Base-by-base conservation (phyloP, 148 eudicot species). In the Salicornia ramosissima region DNA sequence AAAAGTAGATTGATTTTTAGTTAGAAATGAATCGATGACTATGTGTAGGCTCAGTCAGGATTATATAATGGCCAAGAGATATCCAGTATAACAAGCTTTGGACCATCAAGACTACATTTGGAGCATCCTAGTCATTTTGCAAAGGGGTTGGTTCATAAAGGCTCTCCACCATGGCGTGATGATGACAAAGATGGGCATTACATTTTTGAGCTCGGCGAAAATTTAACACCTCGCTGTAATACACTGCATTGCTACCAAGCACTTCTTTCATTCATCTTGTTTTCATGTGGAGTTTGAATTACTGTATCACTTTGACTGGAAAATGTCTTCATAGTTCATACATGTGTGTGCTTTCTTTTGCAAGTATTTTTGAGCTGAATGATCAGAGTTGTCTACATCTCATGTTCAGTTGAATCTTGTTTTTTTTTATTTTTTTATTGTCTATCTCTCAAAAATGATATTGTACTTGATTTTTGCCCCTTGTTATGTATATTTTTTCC, bases 181-280 rank as follows among this genome's bases (percentile, higher is more conserved):
- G 97, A 89, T 86, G 97, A 89, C 91, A 92, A 92, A 85, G 97
- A 92, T 81, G 97, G 97, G 70, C 97, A 92, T 89, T 92, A 87
- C 89, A 70, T 86, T 67, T 92, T 89, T 92, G 97, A 85, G 86
- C 86, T 89, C 65, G 96, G 97, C 83, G 97, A 92, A 70, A 89
- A 92, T 87, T 87, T 92, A 87, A 89, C 96, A 64, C 84, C 88
- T 71, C 96, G 97, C 89, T 92, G 97, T 92, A 92, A 92, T 55
- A 69, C 40, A 78, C 81, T 64, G 69, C 77, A 68, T 72, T 67
- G 76, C 43, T 78, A 18, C 60, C 65, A 74, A 81, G 73, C 63
- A 28, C 53, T 62, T 79, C 33, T 82, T 81, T 83, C 19, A 34
- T 78, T 67, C 29, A 26, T 61, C 51, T 77, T 55, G 5, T 58